Base-by-base conservation (phyloP, 257 asterid species). In the Fraxinus anomala region DNA sequence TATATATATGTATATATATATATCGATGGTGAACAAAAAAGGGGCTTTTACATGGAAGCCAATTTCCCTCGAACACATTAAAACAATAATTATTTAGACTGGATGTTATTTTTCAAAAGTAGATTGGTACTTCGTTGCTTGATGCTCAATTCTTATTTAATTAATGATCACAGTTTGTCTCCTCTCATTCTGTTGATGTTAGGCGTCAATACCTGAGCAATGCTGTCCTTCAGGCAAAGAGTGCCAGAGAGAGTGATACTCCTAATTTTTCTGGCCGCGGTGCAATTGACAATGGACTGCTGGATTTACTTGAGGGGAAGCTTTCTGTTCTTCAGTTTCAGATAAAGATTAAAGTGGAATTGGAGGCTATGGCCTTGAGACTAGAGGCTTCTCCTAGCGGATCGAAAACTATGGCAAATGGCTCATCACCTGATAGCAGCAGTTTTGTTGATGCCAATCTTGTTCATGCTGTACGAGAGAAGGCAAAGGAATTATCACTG, bases 141-240 rank as follows among this genome's bases (percentile, higher is more conserved):
- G 24, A 56, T 37, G 59, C 23, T 59, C 51, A 40, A 34, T 17
- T 10, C 8, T 72, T 70, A 10, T 40, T 40, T 68, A 61, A 72
- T 74, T 77, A 65, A 56, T 40, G 51, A 82, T 77, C 76, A 72
- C 74, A 63, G 69, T 67, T 73, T 70, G 59, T 78, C 80, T 31
- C 76, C 51, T 82, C 81, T 80, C 70, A 23, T 77, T 83, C 72
- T 80, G 79, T 84, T 79, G 75, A 82, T 83, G 76, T 69, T 92
- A 96, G 99, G 92, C 97, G 94, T 66, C 99, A 93, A 82, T 96
- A 96, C 89, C 80, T 96, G 91, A 93, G 97, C 76, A 93, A 89
- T 88, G 97, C 99, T 73, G 99, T 93, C 85, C 90, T 96, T 78
- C 99, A 96, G 90, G 97, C 98, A n/a, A 96, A 93, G 90, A 90